Evolutionary conservation across 2,329 filamentous ascomycete genomes (phyloP).

Genomic region (Xylariaceae sp.): DNA sequence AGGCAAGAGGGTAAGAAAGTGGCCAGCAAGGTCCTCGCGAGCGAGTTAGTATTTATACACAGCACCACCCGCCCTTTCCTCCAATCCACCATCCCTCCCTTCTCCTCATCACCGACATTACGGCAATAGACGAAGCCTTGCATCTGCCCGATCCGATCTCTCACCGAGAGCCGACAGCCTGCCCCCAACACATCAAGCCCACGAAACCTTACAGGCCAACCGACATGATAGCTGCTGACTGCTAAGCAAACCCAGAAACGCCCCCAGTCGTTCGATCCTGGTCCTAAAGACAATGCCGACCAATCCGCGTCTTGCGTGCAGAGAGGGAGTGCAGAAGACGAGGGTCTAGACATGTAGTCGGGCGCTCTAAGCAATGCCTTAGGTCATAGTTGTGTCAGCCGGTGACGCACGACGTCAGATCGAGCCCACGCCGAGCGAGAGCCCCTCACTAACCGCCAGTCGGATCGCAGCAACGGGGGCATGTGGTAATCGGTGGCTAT

Average conservation of each 20-base stretch:
- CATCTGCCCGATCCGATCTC: neutral
- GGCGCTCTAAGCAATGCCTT: neutral
- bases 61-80: neutral
- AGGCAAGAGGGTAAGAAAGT: constrained; percentile 8
- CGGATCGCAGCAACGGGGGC: no score
- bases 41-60: constrained; percentile 20
- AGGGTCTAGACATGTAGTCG: neutral
- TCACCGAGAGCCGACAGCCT: neutral
- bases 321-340: neutral
- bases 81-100: neutral
- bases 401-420: no score
- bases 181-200: neutral
- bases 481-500: no score
- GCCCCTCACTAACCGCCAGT: no score
- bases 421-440: no score
- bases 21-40: constrained; percentile 17
- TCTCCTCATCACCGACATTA: neutral
- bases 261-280: neutral
- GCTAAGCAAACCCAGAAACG: neutral
- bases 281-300: neutral
- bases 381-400: neutral
- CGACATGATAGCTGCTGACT: neutral
- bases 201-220: neutral
- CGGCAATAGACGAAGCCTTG: neutral
- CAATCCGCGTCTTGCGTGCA: neutral